Percentiles rank a stretch among this genome's conserved stretches.
These are phyloP conservation scores for Eucalyptus marginata DNA, from an alignment of 345 rosid species.

Conservation along the genomic window DNA sequence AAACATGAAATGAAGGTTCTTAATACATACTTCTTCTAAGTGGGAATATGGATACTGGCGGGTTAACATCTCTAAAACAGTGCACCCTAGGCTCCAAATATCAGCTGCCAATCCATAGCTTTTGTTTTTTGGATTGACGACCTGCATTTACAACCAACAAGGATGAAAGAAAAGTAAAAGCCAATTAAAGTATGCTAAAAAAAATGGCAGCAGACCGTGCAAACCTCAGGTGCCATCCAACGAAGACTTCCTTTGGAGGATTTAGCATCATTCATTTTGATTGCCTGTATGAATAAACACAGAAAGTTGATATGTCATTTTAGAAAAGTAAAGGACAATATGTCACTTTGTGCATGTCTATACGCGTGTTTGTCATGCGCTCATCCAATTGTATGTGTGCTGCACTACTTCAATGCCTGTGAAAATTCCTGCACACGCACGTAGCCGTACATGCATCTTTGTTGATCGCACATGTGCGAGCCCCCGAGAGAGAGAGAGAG, in stretches of 20 bases:
- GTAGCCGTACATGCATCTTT: not conserved
- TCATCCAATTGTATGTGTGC: not conserved
- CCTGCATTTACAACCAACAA: slow-evolving; percentile 14
- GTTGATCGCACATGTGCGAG: not conserved
- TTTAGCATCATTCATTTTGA: slow-evolving; percentile 25
- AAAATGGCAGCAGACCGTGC: not conserved
- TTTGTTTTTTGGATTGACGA: slow-evolving; percentile 33
- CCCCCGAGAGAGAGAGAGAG: no score
- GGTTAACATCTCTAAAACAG: slow-evolving; percentile 78
- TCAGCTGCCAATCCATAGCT: slow-evolving; percentile 69
- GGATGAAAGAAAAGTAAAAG: not conserved
- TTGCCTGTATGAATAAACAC: not conserved
- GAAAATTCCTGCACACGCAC: fast-evolving
- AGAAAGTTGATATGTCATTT: not conserved
- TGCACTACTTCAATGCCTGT: not conserved
- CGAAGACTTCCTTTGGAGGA: slow-evolving; percentile 60
- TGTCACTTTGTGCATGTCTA: not conserved
- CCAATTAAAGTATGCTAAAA: no score
- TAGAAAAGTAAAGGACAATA: not conserved
- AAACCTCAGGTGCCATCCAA: slow-evolving; percentile 98
- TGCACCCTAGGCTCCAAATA: no score
- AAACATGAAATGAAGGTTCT: not conserved
- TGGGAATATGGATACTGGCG: slow-evolving; percentile 35
- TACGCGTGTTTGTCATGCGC: fast-evolving
- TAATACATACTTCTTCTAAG: slow-evolving; percentile 41